A percentile compares a stretch with the other conserved stretches of the same genome.
phyloP scores from a whole-genome alignment of 23 red algal genomes.

The Gracilaria caudata region DNA sequence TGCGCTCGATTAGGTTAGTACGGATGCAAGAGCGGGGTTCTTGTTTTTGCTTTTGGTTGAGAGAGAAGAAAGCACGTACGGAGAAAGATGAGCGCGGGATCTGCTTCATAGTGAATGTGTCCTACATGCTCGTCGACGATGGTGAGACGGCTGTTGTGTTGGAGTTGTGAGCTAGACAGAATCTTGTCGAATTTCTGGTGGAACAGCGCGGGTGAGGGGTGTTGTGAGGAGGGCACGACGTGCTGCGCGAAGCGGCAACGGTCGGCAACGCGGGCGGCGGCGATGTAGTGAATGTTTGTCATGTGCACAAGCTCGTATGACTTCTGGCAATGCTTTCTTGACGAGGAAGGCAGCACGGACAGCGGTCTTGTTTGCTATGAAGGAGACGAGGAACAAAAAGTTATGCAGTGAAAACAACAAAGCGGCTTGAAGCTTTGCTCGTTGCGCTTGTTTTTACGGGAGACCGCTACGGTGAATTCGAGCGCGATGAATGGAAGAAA shows the following conservation, averaged over 20 bases:
- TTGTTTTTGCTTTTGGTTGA: too few species aligned
- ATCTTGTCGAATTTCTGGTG: slow-evolving; percentile 58
- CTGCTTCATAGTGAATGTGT: slow-evolving; percentile 83
- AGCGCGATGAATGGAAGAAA: background rate
- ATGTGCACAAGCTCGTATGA: background rate
- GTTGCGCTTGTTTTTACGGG: too few species aligned
- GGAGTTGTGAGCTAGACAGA: slow-evolving; percentile 33
- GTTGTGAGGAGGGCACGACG: background rate
- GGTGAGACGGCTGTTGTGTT: slow-evolving; percentile 76
- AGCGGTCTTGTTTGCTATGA: too few species aligned
- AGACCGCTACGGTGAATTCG: background rate
- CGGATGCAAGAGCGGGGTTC: too few species aligned
- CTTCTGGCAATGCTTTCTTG: too few species aligned
- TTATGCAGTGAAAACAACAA: too few species aligned
- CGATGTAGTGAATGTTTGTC: slow-evolving; percentile 48
- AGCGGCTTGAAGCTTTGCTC: background rate
- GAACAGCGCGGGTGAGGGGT: background rate
- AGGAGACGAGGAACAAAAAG: too few species aligned
- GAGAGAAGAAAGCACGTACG: slow-evolving; percentile 5
- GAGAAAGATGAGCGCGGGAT: slow-evolving; percentile 66
- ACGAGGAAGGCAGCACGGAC: too few species aligned
- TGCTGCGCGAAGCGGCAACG: slow-evolving; percentile 29
- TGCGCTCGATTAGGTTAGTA: background rate
- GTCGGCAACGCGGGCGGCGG: slow-evolving; percentile 58
- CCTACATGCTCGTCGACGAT: slow-evolving; percentile 68